Evolutionary conservation across 345 rosid genomes (phyloP).

Genomic region (Eucalyptus cloeziana): DNA sequence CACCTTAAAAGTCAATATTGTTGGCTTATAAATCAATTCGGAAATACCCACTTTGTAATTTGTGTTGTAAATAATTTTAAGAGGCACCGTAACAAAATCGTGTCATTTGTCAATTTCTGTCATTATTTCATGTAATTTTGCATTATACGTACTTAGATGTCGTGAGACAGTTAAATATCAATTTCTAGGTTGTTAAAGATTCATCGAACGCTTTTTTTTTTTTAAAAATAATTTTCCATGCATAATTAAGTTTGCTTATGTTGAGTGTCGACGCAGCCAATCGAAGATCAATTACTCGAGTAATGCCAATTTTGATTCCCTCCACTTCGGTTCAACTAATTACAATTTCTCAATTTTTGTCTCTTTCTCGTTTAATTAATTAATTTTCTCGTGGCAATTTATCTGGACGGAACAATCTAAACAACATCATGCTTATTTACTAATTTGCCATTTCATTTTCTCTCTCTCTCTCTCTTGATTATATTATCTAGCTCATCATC

Average conservation of each 20-base stretch:
- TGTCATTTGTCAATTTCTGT: background rate
- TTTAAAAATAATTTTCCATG: background rate
- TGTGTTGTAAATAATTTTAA: background rate
- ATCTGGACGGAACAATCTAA: background rate
- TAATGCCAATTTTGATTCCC: background rate
- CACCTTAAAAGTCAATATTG: too few species aligned
- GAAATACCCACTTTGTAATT: background rate
- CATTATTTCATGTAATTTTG: background rate
- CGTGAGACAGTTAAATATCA: background rate
- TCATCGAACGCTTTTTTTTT: accelerated
- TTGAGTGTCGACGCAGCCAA: background rate
- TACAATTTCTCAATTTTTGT: background rate
- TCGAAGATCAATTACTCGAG: background rate
- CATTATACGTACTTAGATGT: background rate
- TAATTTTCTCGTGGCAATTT: background rate
- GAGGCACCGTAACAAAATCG: background rate
- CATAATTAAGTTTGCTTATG: background rate
- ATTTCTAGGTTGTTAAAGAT: background rate
- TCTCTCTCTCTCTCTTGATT: background rate
- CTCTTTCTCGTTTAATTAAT: background rate
- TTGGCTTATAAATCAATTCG: background rate
- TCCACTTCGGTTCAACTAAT: background rate
- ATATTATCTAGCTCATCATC: background rate
- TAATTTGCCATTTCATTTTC: background rate
- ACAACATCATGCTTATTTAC: background rate